Evolutionary conservation across 805 yeast genomes (phyloP).

Genomic region (Candida fluviatilis): DNA sequence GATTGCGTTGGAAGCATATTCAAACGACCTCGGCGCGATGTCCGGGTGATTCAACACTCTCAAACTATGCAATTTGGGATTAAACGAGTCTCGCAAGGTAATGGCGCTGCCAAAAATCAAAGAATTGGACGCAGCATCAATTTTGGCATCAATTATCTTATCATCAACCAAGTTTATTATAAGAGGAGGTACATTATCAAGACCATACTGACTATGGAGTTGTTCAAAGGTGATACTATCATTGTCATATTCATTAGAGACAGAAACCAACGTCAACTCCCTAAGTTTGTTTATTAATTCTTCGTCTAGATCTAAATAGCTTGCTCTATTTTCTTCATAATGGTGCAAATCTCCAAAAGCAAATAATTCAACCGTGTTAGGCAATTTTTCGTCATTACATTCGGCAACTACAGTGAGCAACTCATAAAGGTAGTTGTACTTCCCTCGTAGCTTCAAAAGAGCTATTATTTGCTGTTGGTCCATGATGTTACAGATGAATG

Average conservation of each 20-base stretch:
- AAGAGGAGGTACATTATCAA: constrained; percentile 14
- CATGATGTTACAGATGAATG: not conserved
- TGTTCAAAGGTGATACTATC: constrained; percentile 8
- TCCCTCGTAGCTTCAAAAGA: not conserved
- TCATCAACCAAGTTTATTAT: constrained; percentile 24
- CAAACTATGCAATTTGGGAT: constrained; percentile 16
- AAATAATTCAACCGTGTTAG: constrained; percentile 34
- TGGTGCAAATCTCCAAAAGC: constrained; percentile 30
- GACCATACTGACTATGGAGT: constrained; percentile 14
- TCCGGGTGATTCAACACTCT: constrained; percentile 22
- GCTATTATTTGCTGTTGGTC: not conserved
- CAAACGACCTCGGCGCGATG: constrained; percentile 15
- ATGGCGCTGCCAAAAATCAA: constrained; percentile 16
- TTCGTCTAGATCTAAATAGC: constrained; percentile 12
- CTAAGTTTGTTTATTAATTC: constrained; percentile 19
- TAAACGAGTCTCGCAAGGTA: constrained; percentile 30
- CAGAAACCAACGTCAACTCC: constrained; percentile 22
- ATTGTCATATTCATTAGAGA: constrained; percentile 7
- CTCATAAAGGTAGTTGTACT: constrained; percentile 2
- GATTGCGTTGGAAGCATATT: constrained; percentile 14
- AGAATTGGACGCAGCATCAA: constrained; percentile 21
- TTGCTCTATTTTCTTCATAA: constrained; percentile 15
- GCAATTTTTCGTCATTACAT: not conserved
- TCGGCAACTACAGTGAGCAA: not conserved
- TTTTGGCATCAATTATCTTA: constrained; percentile 18